Percentiles rank a stretch among this genome's conserved stretches.
These are phyloP conservation scores for Hymenoscyphus linearis DNA, from an alignment of 2,329 filamentous ascomycete genomes.

Conservation along the genomic window DNA sequence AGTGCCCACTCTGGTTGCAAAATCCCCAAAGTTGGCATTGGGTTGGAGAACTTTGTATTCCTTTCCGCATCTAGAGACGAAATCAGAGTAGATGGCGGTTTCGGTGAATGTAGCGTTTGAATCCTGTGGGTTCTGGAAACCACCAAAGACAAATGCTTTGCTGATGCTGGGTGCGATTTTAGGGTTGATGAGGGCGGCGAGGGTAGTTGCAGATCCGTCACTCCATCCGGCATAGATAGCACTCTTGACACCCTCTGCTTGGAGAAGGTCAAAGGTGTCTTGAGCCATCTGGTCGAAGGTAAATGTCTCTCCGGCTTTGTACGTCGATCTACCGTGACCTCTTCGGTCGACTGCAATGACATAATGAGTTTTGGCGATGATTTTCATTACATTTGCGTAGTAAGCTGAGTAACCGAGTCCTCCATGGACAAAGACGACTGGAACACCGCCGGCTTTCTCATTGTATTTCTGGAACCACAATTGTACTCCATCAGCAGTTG, in stretches of 20 bases:
- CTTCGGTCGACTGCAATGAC: conserved; percentile 39
- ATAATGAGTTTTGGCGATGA: conserved; percentile 33
- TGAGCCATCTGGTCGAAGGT: conserved; percentile 36
- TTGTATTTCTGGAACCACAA: conserved; percentile 41
- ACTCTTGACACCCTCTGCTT: conserved; percentile 26
- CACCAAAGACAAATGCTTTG: conserved; percentile 39
- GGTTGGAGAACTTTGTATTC: conserved; percentile 37
- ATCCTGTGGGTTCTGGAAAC: conserved; percentile 31
- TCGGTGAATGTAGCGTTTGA: conserved; percentile 34
- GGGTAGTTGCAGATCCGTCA: conserved; percentile 37
- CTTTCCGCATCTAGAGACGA: conserved; percentile 33
- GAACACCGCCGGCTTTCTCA: conserved; percentile 29
- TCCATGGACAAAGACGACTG: conserved; percentile 38
- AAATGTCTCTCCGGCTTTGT: conserved; percentile 33
- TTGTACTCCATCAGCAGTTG: conserved; percentile 34
- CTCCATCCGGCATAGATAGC: conserved; percentile 39
- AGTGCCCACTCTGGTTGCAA: conserved; percentile 35
- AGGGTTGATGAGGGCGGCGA: conserved; percentile 34
- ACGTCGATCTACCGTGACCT: conserved; percentile 39
- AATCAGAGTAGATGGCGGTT: conserved; percentile 32
- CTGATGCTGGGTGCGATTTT: conserved; percentile 31
- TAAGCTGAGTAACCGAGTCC: conserved; percentile 40
- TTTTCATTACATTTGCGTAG: conserved; percentile 36
- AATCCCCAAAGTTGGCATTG: conserved; percentile 33
- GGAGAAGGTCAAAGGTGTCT: conserved; percentile 34